Base-by-base conservation (phyloP, 2,329 filamentous ascomycete species). In the Claviceps paspali region DNA sequence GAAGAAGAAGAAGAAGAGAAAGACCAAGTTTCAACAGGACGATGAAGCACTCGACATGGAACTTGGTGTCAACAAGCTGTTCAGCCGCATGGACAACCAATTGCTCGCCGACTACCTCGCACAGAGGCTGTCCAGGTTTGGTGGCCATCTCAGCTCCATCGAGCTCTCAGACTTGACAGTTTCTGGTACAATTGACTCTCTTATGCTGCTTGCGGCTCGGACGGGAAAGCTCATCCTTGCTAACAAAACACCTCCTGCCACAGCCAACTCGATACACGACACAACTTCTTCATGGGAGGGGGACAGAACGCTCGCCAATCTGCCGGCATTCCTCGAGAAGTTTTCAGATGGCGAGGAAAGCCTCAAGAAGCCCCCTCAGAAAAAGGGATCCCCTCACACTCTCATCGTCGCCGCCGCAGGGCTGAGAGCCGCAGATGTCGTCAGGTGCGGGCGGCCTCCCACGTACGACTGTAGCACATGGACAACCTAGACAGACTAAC, bases 401-500 rank as follows among this genome's bases (percentile, higher is more conserved):
- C 68, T 98, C 38, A 75, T 98, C 26, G 72, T 98, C n/a, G 76
- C 87, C 10, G 75, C 76, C 7, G 85, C 87, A 5, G 91, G 85
- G 0, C 65, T 95, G 39, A 70, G 91, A 50, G 86, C 91, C 4
- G 86, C 88, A 12, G 83, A 96, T 52, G 61, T 95, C 33, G 78
- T 82, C 21, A 73, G 80, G 77, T 81, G 62, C 30, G 56, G 47
- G n/a, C 19, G 14, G 26, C 36, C 23, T 33, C 32, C 32, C 28
- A 24, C 28, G 28, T 29, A 9, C 15, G 22, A 38, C 23, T 7
- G 19, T 29, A 22, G 28, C 36, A 41, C 35, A 21, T 11, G 10
- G 8, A 26, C 2, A 15, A 26, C n/a, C 2, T 19, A 27, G 36
- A 26, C 12, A 31, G 31, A 28, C 36, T 36, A 4, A 40, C n/a